Evolutionary conservation across 352 stramenopile genomes (phyloP), one percentile per base, ranked within the genome.

Genomic region (Phytophthora constricta): DNA sequence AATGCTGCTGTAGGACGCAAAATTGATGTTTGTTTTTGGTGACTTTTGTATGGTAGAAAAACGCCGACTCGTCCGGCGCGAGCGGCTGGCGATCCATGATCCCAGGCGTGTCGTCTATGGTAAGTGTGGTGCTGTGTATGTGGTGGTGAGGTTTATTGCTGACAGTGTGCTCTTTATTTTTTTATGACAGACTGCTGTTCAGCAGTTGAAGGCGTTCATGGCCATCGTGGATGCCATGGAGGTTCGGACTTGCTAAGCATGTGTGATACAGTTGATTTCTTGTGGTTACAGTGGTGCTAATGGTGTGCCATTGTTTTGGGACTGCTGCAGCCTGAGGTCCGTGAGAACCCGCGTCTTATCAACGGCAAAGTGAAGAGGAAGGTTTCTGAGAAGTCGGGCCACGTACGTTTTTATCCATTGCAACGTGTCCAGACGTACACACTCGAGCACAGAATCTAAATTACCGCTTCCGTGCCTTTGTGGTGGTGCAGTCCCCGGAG

Each of bases 171-270:
- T 63, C 57, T 13, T 51, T 42, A 13, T n/a, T 54, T 48, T 54
- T 66, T 26, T n/a, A 25, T 58, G 2, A 58, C 37, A 96, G 87
- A 91, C 79, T 65, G 85, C 84, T 19, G 87, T 96, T 42, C 86
- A 96, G 68, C 88, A 96, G 61, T 79, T 96, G 62, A 96, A 96
- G 74, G 58, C 69, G 34, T 93, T 92, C 64, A 82, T 96, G 78
- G 60, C 65, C 48, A 96, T 95, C 47, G 54, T 96, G 42, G 86
- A 96, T 58, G 74, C 76, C 23, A 88, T 89, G 43, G 86, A 96
- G 62, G 86, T 91, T 61, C 7, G 31, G 31, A 16, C 19, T 47
- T 42, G 31, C 48, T 48, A 27, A 2, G 7, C n/a, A 45, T 27
- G 22, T 19, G 28, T 46, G 31, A 14, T 25, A 1, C 31, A 59